Conservation (phyloP, 768 basidiomycete species). For the Daedaleopsis nitida region DNA sequence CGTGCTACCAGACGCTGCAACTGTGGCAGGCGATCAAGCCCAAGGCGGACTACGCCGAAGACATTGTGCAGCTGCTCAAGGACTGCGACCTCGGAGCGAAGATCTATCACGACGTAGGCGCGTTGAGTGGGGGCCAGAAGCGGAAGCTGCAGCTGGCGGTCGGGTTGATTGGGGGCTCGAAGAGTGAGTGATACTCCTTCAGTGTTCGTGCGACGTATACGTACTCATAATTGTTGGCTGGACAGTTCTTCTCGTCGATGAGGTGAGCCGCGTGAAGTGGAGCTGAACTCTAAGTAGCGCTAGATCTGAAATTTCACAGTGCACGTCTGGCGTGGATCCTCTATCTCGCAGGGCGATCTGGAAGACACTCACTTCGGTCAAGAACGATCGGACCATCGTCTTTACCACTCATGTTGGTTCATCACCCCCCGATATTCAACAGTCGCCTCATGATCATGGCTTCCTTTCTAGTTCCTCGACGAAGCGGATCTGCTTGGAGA, state of each 20-base stretch:
- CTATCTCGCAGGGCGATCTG: conserved; percentile 77
- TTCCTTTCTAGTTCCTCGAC: conserved; percentile 58
- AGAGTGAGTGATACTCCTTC: conserved; percentile 43
- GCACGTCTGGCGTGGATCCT: conserved; percentile 83
- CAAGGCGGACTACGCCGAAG: conserved; percentile 47
- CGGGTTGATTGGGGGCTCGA: conserved; percentile 75
- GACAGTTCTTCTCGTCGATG: conserved; percentile 28
- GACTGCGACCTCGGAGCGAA: conserved; percentile 76
- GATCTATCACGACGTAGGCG: conserved; percentile 61
- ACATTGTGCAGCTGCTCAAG: conserved; percentile 62
- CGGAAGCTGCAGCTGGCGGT: conserved; percentile 80
- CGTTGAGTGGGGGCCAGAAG: conserved; percentile 79
- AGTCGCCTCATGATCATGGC: neutral
- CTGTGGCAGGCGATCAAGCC: conserved; percentile 43
- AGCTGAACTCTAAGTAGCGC: too few relatives aligned
- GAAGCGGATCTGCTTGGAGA: conserved; percentile 81
- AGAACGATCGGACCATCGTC: conserved; percentile 67
- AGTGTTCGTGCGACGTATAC: conserved; percentile 26
- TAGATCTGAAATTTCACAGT: conserved; percentile 29
- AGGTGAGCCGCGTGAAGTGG: conserved; percentile 19
- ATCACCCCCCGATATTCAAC: neutral
- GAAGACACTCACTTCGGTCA: conserved; percentile 69
- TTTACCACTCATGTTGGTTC: conserved; percentile 75
- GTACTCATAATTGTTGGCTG: conserved; percentile 26
- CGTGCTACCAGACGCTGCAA: conserved; percentile 69